Evolutionary conservation across 2,329 filamentous ascomycete genomes (phyloP).

Genomic region (Monilinia polystroma): DNA sequence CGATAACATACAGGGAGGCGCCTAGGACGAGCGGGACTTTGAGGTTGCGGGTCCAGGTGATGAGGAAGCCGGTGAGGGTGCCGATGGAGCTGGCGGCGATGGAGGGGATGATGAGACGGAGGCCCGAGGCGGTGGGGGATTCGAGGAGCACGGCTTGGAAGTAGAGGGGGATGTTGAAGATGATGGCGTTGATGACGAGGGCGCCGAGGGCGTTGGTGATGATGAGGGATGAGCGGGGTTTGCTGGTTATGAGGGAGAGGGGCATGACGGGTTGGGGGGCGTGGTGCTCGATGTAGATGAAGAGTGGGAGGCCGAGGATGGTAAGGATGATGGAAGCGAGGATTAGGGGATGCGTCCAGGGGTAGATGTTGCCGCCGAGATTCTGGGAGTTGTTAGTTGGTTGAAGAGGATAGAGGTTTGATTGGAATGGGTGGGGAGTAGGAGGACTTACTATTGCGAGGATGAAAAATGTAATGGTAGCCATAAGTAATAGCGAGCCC

Average conservation of each 20-base stretch:
- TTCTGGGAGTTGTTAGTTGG: constrained; percentile 44
- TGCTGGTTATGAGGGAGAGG: constrained; percentile 49
- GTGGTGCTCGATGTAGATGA: constrained; percentile 53
- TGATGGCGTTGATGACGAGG: constrained; percentile 54
- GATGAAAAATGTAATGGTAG: constrained; percentile 55
- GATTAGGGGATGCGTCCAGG: constrained; percentile 61
- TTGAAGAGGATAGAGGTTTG: no score
- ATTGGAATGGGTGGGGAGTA: no score
- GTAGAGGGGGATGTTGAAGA: constrained; percentile 68
- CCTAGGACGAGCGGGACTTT: constrained; percentile 60
- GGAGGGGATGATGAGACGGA: constrained; percentile 66
- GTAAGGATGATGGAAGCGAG: constrained; percentile 52
- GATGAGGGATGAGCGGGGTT: constrained; percentile 58
- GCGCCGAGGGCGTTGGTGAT: constrained; percentile 54
- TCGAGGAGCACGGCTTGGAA: constrained; percentile 74
- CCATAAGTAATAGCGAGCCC: constrained; percentile 55
- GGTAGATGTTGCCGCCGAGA: constrained; percentile 62
- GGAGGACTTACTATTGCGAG: constrained; percentile 51
- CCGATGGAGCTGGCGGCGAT: constrained; percentile 55
- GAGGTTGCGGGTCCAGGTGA: constrained; percentile 57
- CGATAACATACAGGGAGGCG: constrained; percentile 48
- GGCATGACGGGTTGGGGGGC: constrained; percentile 60
- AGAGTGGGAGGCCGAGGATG: constrained; percentile 49
- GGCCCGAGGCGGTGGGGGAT: constrained; percentile 68
- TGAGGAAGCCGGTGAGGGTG: constrained; percentile 59